phyloP scores from a whole-genome alignment of 2,329 filamentous ascomycete species.

The Aspergillus flavus region DNA sequence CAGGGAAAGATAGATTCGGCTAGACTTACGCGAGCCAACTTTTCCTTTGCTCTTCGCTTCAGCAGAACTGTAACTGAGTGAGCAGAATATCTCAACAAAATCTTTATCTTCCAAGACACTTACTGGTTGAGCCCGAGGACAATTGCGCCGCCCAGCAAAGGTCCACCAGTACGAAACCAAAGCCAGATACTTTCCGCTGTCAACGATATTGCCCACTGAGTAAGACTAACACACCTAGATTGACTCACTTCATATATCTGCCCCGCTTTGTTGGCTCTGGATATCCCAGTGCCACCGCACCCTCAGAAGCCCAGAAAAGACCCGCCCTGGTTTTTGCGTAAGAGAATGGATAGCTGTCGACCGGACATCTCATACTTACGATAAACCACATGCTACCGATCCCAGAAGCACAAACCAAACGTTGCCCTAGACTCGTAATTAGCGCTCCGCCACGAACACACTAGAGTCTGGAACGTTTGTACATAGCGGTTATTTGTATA shows the following conservation, averaged over 20 bases:
- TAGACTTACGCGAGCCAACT: constrained; percentile 24
- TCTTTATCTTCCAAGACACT: neutral
- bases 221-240: neutral
- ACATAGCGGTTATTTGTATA: constrained; percentile 46
- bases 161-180: constrained; percentile 55
- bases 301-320: constrained; percentile 56
- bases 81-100: neutral
- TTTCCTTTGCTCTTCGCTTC: constrained; percentile 26
- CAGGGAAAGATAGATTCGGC: neutral
- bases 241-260: constrained; percentile 45
- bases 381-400: constrained; percentile 52
- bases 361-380: constrained; percentile 23
- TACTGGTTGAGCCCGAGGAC: constrained; percentile 49
- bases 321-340: constrained; percentile 37
- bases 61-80: constrained; percentile 11
- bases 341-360: neutral
- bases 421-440: constrained; percentile 42
- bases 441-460: neutral
- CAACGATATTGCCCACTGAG: neutral
- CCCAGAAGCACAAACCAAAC: constrained; percentile 56
- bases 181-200: constrained; percentile 42
- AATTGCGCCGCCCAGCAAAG: constrained; percentile 52
- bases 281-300: constrained; percentile 54
- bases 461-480: neutral
- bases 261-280: constrained; percentile 52